These are phyloP conservation scores for Erythrophleum fordii DNA, from an alignment of 306 rosid genomes.

Conservation along the genomic window DNA sequence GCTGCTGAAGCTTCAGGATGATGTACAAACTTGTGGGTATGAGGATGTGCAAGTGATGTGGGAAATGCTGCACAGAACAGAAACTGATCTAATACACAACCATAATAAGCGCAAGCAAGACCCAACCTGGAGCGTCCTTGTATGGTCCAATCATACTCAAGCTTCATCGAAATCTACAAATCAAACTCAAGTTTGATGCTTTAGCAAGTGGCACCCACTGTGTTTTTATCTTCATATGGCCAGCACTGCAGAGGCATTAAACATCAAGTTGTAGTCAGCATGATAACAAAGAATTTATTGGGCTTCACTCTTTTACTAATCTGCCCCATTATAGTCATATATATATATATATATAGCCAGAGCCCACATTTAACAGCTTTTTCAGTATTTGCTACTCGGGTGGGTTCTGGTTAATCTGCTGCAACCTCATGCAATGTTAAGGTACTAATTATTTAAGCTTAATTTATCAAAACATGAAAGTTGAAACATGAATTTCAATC, in stretches of 20 bases:
- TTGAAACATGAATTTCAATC: background rate
- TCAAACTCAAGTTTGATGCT: conserved; percentile 33
- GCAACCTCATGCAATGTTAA: background rate
- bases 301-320: conserved; percentile 22
- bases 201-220: conserved; percentile 32
- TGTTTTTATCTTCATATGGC: conserved; percentile 33
- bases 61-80: conserved; percentile 59
- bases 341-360: conserved; percentile 19
- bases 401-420: background rate
- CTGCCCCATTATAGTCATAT: background rate
- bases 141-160: conserved; percentile 55
- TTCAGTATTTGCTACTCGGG: background rate
- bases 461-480: background rate
- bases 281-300: conserved; percentile 14
- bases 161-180: conserved; percentile 48
- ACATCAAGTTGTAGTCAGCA: conserved; percentile 17
- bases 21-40: conserved; percentile 82
- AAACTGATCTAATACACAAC: conserved; percentile 28
- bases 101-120: conserved; percentile 57
- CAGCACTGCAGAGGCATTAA: conserved; percentile 29
- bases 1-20: conserved; percentile 68
- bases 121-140: conserved; percentile 63
- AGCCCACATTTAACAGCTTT: background rate
- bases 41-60: conserved; percentile 91
- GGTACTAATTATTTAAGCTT: background rate